Base-by-base conservation (phyloP, 768 basidiomycete genomes). In the Saitozyma sp. region DNA sequence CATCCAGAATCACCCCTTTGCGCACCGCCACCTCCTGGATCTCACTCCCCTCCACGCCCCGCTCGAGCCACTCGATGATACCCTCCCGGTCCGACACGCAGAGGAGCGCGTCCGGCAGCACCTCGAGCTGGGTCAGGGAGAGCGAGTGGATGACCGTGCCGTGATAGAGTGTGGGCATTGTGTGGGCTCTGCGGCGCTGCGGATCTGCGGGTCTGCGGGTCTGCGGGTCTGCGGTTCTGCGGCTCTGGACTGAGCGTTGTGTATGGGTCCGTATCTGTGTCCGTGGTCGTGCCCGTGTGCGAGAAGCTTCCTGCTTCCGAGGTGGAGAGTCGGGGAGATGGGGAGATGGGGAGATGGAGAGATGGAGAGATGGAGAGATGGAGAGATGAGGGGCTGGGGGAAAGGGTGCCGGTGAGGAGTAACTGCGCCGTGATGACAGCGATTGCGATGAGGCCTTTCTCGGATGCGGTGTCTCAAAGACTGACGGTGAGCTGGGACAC, bases 41-140 rank as follows among this genome's bases (percentile, higher is more conserved):
- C 11, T 79, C 71, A 39, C 74, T 42, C 13, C 49, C 29, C 10
- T 65, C 77, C 16, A 90, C 85, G 76, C 89, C 82, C 50, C 85
- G 80, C 51, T 85, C 85, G 46, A 91, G 81, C 89, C 89, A 92
- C 39, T 85, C 84, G 53, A 94, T 89, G 54, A 83, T 74, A 0
- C 88, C 88, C 1, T 81, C 69, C 2, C 68, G 11, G 19, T 70
- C 79, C 11, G 13, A 11, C 37, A 92, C 84, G 13, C 81, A 83
- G 29, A 92, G 70, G 17, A 89, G 79, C 67, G 85, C 84, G 37
- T 77, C 79, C 3, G 86, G 84, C 49, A 85, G 80, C 14, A 73
- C 74, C 57, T 77, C 70, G 43, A 79, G 61, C 13, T 65, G 48
- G 40, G 63, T 59, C 1, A 71, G 64, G 0, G 73, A 68, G 37